Conservation (phyloP, 495 filamentous ascomycete genomes). For the Lasiosphaeria ovina region DNA sequence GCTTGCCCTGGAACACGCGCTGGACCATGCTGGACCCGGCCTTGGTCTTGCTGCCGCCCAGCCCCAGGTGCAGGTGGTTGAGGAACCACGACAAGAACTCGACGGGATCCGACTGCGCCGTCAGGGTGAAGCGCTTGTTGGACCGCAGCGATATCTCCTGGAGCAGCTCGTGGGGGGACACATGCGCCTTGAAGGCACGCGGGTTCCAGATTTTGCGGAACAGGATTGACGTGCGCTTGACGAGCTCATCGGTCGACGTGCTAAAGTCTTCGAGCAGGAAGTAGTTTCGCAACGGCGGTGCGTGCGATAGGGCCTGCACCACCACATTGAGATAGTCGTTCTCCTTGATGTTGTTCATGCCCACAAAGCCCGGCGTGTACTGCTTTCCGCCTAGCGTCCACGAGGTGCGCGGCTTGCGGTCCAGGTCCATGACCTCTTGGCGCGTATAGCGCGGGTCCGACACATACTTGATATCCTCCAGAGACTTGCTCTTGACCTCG, state of each 20-base stretch:
- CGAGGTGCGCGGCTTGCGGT: constrained; percentile 69
- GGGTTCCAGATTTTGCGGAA: constrained; percentile 98
- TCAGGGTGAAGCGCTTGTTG: constrained; percentile 89
- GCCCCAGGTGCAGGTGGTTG: constrained; percentile 86
- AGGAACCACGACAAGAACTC: constrained; percentile 98
- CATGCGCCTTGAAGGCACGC: constrained; percentile 92
- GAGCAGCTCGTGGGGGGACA: constrained; percentile 94
- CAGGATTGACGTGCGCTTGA: constrained; percentile 81
- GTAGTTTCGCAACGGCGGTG: constrained; percentile 85
- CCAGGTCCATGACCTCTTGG: constrained; percentile 73
- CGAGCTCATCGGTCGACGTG: constrained; percentile 47
- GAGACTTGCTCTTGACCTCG: constrained; percentile 89
- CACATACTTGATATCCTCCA: constrained; percentile 98
- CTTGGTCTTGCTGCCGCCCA: constrained; percentile 87
- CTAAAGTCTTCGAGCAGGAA: constrained; percentile 81
- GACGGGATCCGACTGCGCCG: constrained; percentile 87
- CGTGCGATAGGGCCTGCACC: constrained; percentile 89
- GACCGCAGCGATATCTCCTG: constrained; percentile 90
- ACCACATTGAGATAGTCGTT: constrained; percentile 99
- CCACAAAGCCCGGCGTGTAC: constrained; percentile 93
- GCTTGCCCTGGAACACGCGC: constrained; percentile 84
- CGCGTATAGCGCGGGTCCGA: constrained; percentile 86
- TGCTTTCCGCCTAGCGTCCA: constrained; percentile 78
- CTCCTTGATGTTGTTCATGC: constrained; percentile 99
- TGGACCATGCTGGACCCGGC: constrained; percentile 80